These are phyloP conservation scores for Ascochyta koolunga DNA, from an alignment of 2,329 filamentous ascomycete species.

Conservation along the genomic window DNA sequence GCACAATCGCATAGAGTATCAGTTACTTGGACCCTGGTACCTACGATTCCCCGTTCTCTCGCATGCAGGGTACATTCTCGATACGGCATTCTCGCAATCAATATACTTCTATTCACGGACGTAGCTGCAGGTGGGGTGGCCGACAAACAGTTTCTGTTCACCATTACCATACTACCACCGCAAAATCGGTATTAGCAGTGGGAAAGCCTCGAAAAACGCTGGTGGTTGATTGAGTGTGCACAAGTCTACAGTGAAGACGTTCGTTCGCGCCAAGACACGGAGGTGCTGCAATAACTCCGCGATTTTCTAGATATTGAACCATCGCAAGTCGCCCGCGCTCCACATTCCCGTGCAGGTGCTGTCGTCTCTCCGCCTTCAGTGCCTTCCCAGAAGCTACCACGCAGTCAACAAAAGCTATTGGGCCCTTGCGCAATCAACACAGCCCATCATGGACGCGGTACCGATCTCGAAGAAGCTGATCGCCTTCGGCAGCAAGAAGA, in stretches of 20 bases:
- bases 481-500: slow-evolving; percentile 51
- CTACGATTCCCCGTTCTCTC: too few species aligned
- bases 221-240: not conserved
- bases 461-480: slow-evolving; percentile 43
- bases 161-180: not conserved
- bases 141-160: not conserved
- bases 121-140: not conserved
- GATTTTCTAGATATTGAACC: slow-evolving; percentile 14
- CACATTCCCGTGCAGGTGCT: slow-evolving; percentile 7
- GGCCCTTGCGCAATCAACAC: not conserved
- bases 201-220: not conserved
- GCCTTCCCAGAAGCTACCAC: not conserved
- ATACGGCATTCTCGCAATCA: too few species aligned
- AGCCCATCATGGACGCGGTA: slow-evolving; percentile 35
- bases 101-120: too few species aligned
- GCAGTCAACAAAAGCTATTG: not conserved
- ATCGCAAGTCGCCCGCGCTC: not conserved
- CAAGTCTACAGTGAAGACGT: not conserved
- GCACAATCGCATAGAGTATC: too few species aligned
- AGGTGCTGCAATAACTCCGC: slow-evolving; percentile 13
- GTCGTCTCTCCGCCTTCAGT: not conserved
- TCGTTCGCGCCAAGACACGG: slow-evolving; percentile 7
- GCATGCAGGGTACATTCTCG: too few species aligned
- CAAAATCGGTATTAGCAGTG: not conserved
- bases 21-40: too few species aligned